Evolutionary conservation across 108 stramenopile genomes (phyloP).

Genomic region (Epipyxis sp.): DNA sequence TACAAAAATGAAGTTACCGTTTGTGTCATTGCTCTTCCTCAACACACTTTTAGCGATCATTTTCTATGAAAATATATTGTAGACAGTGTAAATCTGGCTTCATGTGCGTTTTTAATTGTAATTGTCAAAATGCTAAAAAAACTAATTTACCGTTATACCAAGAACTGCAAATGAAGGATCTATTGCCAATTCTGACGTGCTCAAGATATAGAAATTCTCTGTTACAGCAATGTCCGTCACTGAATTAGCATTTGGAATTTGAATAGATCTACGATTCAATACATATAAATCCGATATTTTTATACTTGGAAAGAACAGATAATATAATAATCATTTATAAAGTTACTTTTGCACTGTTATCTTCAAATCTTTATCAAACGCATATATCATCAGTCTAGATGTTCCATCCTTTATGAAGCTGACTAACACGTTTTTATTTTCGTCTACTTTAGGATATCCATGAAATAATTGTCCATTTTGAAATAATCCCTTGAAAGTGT

Average conservation of each 20-base stretch:
- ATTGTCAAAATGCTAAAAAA: no score
- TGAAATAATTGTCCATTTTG: neutral
- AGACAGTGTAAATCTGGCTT: no score
- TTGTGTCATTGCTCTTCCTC: no score
- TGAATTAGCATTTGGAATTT: conserved; percentile 15
- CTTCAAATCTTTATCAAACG: neutral
- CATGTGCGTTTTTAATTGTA: no score
- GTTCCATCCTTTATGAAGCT: neutral
- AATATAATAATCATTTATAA: neutral
- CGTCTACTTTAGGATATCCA: neutral
- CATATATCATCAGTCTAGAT: neutral
- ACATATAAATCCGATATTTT: neutral
- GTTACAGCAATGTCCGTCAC: conserved; percentile 55
- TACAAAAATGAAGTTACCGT: no score
- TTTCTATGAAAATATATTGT: no score
- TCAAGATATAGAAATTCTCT: conserved; percentile 50
- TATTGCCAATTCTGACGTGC: no score
- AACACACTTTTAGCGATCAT: no score
- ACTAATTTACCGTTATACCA: no score
- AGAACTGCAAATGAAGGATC: no score
- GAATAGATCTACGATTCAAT: neutral
- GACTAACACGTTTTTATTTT: neutral
- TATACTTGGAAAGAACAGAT: neutral
- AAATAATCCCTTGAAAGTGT: neutral
- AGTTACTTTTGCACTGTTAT: neutral